Base-by-base conservation (phyloP, 192 early-diverging fungal genomes). In the Coemansia sp. region DNA sequence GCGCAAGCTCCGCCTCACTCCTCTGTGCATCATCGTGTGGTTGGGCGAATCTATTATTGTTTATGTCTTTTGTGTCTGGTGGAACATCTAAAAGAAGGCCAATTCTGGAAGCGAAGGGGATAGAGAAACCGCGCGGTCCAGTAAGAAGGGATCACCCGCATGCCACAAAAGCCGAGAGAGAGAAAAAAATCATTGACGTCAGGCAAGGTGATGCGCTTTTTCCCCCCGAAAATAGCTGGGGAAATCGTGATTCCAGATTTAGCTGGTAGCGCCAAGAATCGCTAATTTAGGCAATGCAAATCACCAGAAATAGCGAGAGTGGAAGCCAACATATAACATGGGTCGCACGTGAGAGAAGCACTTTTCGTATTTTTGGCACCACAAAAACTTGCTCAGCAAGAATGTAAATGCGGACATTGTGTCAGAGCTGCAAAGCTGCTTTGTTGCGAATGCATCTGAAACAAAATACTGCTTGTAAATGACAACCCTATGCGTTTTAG, bases 101-200 rank as follows among this genome's bases (percentile, higher is more conserved):
- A 0, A 21, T 49, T 49, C 30, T 57, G 53, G 53, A 57, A 57
- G 53, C 53, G 10, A 14, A 2, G 26, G 19, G 53, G 11, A 28
- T 11, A 57, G 23, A 6, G 13, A 57, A 57, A 19, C 53, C 53
- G 30, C 23, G 30, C 53, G 53, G 53, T 57, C 53, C 53, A 57
- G 30, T 57, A 16, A 57, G 50, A 53, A 57, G 53, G 26, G 53
- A 57, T 57, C 53, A 16, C 30, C 53, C 53, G 13, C 53, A 33
- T 33, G 11, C 30, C 30, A 14, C 14, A 16, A 28, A 57, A 57
- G 16, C 28, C 30, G 19, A 17, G 9, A 26, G 26, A 13, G 30
- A 30, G 17, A 16, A 32, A 33, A 17, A 57, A 30, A 28, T 3
- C 13, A 1, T 26, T 57, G 53, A 57, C 53, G 53, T 57, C 53